Base-by-base conservation (phyloP, 139 green algal species). In the Eudorina sp. region DNA sequence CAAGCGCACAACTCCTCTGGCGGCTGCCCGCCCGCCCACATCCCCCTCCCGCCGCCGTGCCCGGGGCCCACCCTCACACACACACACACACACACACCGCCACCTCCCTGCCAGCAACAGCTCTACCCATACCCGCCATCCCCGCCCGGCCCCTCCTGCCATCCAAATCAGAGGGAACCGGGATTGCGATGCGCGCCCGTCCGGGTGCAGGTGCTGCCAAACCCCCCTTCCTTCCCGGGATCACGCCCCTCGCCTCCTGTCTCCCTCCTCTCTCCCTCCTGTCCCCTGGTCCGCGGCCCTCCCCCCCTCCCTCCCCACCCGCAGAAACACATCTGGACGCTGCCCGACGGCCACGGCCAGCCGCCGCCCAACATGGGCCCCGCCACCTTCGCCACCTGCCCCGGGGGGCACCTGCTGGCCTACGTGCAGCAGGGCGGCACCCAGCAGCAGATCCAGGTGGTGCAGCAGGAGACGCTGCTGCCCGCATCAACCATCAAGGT, bases 401-500 rank as follows among this genome's bases (percentile, higher is more conserved):
- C 83, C 5, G 60, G 74, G 8, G 66, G 34, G 5, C 83, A 83
- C 45, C 74, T 89, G 31, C 29, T 92, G 18, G 89, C 89, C 2
- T 89, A 84, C 68, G 83, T 87, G 41, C 83, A 89, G 74, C 58
- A 68, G 53, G 74, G 83, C n/a, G 60, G 29, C 3, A 36, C 45
- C n/a, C 45, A 73, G 80, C 80, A 85, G n/a, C n/a, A 25, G 27
- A 66, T 91, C 3, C 83, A 78, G 53, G 64, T 89, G 46, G 48
- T 75, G 16, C 58, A 76, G 23, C n/a, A 48, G 25, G 60, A 83
- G 36, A 73, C 79, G 7, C 46, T 92, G 46, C 48, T 43, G 25
- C 46, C 82, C 3, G 46, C 76, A 7, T 66, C 58, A 8, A 76
- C 83, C 51, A 89, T 92, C 14, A 89, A 89, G 83, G 89, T 88